Evolutionary conservation across 345 rosid genomes (phyloP), one percentile per base, ranked within the genome.

Genomic region (Eucalyptus cloeziana): DNA sequence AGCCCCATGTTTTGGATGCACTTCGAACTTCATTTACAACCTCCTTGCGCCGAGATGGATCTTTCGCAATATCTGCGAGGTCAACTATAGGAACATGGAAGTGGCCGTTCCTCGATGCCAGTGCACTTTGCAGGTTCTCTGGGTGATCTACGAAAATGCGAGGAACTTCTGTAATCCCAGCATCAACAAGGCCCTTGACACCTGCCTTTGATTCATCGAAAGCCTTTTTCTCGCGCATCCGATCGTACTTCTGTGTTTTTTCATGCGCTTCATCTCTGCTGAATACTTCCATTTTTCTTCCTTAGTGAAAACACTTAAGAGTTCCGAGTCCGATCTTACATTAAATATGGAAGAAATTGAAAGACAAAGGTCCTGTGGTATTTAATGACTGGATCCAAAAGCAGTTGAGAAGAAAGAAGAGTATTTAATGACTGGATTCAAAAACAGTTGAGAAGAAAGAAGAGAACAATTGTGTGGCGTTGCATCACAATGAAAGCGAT

Each of bases 1-100:
- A 93, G 6, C 96, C 96, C 93, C 94, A 93, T 11, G 89, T 91
- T 89, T 90, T 91, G 64, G 92, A 90, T 10, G 95, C 94, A 49
- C 49, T 81, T 43, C 87, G 47, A 17, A 94, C 49, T 49, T 58
- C 64, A 58, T 25, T 58, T 11, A 58, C n/a, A 25, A 25, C 67
- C 64, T 58, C 64, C 64, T 58, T 24, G n/a, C n/a, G 64, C 64
- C 64, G 64, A 88, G 45, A 24, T 86, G 83, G 11, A 92, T 85
- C 14, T 90, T 87, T 81, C 52, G 56, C n/a, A 51, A 90, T 30
- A 5, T 88, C 92, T 64, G 80, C 50, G 5, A 94, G 88, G 85
- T 93, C 94, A 80, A 94, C 89, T 22, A 91, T 22, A 3, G 94
- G 96, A 49, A 93, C 85, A 27, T 64, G 22, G 49, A 47, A 17